phyloP scores from a whole-genome alignment of 306 rosid genomes.

The Malus orientalis region DNA sequence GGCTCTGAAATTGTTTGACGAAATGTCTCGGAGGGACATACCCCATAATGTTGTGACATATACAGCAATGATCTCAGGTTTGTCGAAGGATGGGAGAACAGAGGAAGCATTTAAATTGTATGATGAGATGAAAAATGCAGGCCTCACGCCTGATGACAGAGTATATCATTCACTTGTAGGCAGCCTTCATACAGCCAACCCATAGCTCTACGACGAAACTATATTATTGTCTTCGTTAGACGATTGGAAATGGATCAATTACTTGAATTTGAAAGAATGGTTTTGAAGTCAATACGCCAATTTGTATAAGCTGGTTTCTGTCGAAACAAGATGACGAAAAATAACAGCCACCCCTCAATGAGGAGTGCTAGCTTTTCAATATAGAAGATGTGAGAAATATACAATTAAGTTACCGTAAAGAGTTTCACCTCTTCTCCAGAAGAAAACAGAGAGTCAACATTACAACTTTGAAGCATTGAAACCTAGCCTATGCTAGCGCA shows the following conservation, averaged over 20 bases:
- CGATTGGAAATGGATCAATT: neutral
- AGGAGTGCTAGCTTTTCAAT: neutral
- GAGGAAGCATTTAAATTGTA: constrained; percentile 71
- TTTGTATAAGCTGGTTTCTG: neutral
- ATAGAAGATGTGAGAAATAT: neutral
- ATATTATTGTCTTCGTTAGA: neutral
- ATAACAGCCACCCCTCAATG: neutral
- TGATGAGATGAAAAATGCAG: constrained; percentile 59
- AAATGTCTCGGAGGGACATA: constrained; percentile 53
- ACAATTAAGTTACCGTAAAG: constrained; percentile 4
- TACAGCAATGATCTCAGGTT: constrained; percentile 62
- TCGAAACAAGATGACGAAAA: neutral
- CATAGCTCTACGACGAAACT: neutral
- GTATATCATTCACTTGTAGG: constrained; percentile 56
- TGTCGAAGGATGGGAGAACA: constrained; percentile 68
- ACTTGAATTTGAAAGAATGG: neutral
- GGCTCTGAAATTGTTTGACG: constrained; percentile 50
- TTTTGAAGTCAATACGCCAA: neutral
- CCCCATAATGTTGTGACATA: constrained; percentile 44
- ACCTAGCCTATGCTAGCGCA: constrained; percentile 1
- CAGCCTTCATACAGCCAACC: constrained; percentile 39
- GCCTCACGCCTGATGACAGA: constrained; percentile 68
- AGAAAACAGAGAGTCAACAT: neutral
- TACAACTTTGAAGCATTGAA: neutral
- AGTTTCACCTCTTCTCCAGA: constrained; percentile 4